phyloP scores from a whole-genome alignment of 2,329 filamentous ascomycete genomes.

The Hortaea sp. region DNA sequence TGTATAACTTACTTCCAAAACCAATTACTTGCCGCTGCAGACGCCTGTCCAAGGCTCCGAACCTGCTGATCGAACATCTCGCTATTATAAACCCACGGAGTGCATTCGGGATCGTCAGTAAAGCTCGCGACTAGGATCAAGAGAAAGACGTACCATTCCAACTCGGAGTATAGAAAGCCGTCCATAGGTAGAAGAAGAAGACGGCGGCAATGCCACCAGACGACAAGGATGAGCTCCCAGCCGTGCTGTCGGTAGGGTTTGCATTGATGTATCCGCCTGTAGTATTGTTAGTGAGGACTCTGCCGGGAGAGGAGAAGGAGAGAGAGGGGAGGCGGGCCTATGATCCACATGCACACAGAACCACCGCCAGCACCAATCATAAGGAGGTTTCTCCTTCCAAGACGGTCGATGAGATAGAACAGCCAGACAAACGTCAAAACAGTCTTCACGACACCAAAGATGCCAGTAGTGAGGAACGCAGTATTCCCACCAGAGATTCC shows the following conservation, averaged over 20 bases:
- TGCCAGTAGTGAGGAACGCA: slow-evolving; percentile 57
- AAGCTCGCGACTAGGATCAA: too few species aligned
- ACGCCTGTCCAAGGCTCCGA: slow-evolving; percentile 60
- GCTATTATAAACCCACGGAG: slow-evolving; percentile 62
- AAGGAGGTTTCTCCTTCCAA: slow-evolving; percentile 53
- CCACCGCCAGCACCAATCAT: slow-evolving; percentile 55
- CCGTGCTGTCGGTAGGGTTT: slow-evolving; percentile 1
- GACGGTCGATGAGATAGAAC: slow-evolving; percentile 55
- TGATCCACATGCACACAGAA: slow-evolving; percentile 55
- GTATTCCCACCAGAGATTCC: slow-evolving; percentile 51
- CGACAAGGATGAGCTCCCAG: slow-evolving; percentile 22
- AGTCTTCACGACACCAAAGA: slow-evolving; percentile 70
- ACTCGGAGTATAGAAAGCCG: slow-evolving; percentile 51
- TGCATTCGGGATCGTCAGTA: too few species aligned
- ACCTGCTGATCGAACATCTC: slow-evolving; percentile 68
- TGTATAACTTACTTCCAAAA: slow-evolving; percentile 35
- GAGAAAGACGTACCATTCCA: slow-evolving; percentile 23
- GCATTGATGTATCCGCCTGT: slow-evolving; percentile 20
- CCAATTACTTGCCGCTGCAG: slow-evolving; percentile 63
- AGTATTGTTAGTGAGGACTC: slow-evolving; percentile 25
- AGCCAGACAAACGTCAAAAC: slow-evolving; percentile 59
- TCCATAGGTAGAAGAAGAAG: slow-evolving; percentile 66
- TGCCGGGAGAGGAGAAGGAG: neutral
- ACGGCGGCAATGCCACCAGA: slow-evolving; percentile 50
- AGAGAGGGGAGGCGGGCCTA: slow-evolving; percentile 17